Conservation (phyloP, 163 green algal species). For the Scenedesmus sp. region DNA sequence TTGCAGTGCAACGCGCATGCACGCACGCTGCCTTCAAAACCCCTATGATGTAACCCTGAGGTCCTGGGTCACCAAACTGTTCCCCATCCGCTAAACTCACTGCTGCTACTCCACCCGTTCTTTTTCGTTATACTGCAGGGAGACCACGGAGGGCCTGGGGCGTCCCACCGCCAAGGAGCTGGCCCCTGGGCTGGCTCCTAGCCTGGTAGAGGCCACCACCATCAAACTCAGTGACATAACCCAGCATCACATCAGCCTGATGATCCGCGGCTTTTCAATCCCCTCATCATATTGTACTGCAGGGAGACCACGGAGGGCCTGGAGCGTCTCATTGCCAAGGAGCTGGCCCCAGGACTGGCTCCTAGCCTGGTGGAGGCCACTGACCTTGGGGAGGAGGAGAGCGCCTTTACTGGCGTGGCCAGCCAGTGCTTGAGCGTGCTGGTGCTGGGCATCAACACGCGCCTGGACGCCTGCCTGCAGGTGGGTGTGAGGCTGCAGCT, state of each 20-base stretch:
- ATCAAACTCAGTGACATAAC: no score
- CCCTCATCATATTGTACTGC: no score
- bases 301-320: slow-evolving; percentile 65
- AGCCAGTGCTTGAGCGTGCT: slow-evolving; percentile 86
- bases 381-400: slow-evolving; percentile 80
- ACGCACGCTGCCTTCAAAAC: not conserved
- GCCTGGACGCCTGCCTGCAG: slow-evolving; percentile 83
- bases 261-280: no score
- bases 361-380: slow-evolving; percentile 54
- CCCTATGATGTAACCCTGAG: not conserved
- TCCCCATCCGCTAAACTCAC: no score
- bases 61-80: not conserved
- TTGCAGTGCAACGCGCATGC: not conserved
- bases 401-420: slow-evolving; percentile 77
- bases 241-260: no score
- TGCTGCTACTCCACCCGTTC: not conserved
- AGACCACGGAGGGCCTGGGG: slow-evolving; percentile 62
- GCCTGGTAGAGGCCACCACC: slow-evolving; percentile 57
- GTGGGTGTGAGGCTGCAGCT: not conserved
- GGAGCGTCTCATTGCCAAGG: slow-evolving; percentile 55
- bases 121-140: slow-evolving; percentile 24
- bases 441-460: slow-evolving; percentile 91
- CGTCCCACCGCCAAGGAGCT: slow-evolving; percentile 61
- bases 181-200: slow-evolving; percentile 34
- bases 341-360: slow-evolving; percentile 54